phyloP scores from a whole-genome alignment of 2,329 filamentous ascomycete species.

The Diaporthe amygdali region DNA sequence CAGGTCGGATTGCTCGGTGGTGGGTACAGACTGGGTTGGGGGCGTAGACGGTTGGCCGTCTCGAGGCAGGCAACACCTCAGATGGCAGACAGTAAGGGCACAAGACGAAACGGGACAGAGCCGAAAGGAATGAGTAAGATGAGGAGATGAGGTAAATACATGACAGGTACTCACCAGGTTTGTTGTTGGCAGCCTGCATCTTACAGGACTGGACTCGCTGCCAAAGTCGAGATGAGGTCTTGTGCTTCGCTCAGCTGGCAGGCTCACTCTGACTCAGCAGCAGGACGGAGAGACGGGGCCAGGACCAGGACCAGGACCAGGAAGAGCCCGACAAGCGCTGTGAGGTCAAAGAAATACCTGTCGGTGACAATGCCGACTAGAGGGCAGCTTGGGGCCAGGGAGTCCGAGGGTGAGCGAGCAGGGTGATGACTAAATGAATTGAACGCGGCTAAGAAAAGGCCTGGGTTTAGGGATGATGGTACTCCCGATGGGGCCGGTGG shows the following conservation, averaged over 20 bases:
- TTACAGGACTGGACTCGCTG: constrained; percentile 15
- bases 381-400: neutral
- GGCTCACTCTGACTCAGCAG: constrained; percentile 24
- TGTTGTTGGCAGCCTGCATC: constrained; percentile 26
- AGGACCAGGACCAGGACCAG: neutral
- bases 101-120: constrained; percentile 2
- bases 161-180: constrained; percentile 22
- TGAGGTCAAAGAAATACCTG: neutral
- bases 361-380: neutral
- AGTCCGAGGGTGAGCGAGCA: constrained; percentile 1
- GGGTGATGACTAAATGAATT: constrained; percentile 23
- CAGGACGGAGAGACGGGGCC: neutral
- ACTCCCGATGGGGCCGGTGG: constrained; percentile 10
- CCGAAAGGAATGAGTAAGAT: neutral
- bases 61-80: constrained; percentile 8
- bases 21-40: neutral
- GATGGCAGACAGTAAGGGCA: neutral
- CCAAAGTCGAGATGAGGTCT: constrained; percentile 6
- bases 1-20: constrained; percentile 9
- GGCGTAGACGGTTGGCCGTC: neutral
- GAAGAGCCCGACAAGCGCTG: neutral
- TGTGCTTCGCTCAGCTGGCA: constrained; percentile 9
- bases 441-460: neutral
- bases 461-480: neutral
- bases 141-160: constrained; percentile 3